These are phyloP conservation scores for Liriodendron chinense DNA, from an alignment of 164 flowering plant genomes.

Conservation along the genomic window DNA sequence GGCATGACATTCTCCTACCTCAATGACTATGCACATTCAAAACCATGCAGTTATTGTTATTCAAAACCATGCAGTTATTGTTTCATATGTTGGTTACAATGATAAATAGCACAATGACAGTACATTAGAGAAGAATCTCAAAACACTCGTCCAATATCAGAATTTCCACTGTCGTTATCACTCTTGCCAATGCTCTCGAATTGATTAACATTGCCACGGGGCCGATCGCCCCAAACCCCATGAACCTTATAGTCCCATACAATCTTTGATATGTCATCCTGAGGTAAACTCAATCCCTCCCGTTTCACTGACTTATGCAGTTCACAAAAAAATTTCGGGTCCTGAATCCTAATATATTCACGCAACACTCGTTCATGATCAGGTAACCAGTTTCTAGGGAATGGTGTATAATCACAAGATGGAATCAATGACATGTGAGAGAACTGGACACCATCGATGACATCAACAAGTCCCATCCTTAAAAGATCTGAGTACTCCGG, in stretches of 20 bases:
- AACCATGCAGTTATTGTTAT: neutral
- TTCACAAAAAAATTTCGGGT: constrained; percentile 72
- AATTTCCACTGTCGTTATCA: neutral
- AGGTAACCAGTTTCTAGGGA: constrained; percentile 87
- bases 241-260: constrained; percentile 77
- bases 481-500: constrained; percentile 92
- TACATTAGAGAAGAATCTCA: neutral
- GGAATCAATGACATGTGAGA: constrained; percentile 89
- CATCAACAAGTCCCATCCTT: constrained; percentile 92
- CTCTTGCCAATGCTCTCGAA: constrained; percentile 1
- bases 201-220: constrained; percentile 17
- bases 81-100: too few relatives aligned
- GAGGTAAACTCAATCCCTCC: constrained; percentile 64
- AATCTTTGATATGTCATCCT: constrained; percentile 69
- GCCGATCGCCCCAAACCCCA: constrained; percentile 45
- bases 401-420: constrained; percentile 90
- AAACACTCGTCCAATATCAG: neutral
- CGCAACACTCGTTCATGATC: constrained; percentile 70
- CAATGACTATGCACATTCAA: neutral
- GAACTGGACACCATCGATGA: constrained; percentile 84
- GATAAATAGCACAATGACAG: neutral
- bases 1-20: neutral
- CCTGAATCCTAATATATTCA: constrained; percentile 75
- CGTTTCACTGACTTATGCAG: constrained; percentile 61
- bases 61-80: too few relatives aligned